phyloP scores from a whole-genome alignment of 2,329 filamentous ascomycete species.

The Penicillium aurantiogriseum region DNA sequence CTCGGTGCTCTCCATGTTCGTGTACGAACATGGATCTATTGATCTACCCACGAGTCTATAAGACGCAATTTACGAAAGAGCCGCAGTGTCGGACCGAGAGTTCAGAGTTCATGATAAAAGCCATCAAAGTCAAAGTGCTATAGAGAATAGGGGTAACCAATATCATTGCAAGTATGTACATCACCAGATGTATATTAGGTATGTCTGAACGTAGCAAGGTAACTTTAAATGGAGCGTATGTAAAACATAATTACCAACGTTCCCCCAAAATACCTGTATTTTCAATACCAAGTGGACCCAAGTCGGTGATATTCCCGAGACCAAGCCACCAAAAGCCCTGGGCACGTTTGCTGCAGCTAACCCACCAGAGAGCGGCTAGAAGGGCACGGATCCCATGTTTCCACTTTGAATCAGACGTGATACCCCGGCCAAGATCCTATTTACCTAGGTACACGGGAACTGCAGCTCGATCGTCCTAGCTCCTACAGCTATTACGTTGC shows the following conservation, averaged over 20 bases:
- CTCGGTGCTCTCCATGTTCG: background rate
- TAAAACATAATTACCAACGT: too few relatives aligned
- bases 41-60: background rate
- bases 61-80: background rate
- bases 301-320: conserved; percentile 23
- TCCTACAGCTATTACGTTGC: background rate
- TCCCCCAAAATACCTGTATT: background rate
- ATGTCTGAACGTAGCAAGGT: too few relatives aligned
- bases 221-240: too few relatives aligned
- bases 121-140: background rate
- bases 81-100: background rate
- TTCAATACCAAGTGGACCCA: conserved; percentile 11
- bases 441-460: background rate
- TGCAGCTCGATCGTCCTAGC: background rate
- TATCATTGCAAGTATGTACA: background rate
- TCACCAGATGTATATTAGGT: too few relatives aligned
- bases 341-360: conserved; percentile 19
- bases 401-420: background rate
- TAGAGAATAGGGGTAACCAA: background rate
- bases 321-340: conserved; percentile 14
- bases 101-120: background rate
- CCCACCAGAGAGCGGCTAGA: conserved; percentile 15
- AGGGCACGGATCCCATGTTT: conserved; percentile 1
- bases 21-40: background rate
- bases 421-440: background rate